A percentile compares a stretch with the other conserved stretches of the same genome.
phyloP scores from a whole-genome alignment of 108 stramenopile species.

The Seminavis robusta region DNA sequence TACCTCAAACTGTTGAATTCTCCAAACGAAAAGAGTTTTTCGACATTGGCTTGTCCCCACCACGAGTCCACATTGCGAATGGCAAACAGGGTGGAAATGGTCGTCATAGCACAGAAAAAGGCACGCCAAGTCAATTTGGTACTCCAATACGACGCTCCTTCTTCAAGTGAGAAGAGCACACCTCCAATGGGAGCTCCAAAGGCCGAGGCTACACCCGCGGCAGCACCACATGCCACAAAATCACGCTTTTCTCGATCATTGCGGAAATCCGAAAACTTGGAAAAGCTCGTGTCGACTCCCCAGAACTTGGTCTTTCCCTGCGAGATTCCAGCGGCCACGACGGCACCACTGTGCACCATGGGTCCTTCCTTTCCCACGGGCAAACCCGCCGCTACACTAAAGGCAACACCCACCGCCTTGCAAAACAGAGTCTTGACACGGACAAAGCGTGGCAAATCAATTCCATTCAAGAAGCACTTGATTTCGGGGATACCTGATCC shows the following conservation, averaged over 20 bases:
- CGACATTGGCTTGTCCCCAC: conserved; percentile 89
- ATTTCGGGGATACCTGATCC: conserved; percentile 98
- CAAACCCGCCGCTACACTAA: conserved; percentile 89
- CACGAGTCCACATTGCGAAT: conserved; percentile 68
- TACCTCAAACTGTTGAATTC: conserved; percentile 73
- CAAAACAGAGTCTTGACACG: conserved; percentile 91
- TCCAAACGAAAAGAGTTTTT: conserved; percentile 94
- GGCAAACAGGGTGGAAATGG: conserved; percentile 78
- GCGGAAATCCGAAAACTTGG: conserved; percentile 89
- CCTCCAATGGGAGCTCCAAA: conserved; percentile 98
- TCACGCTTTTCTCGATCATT: conserved; percentile 89
- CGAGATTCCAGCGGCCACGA: conserved; percentile 81
- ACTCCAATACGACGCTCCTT: conserved; percentile 95
- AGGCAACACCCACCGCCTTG: conserved; percentile 92
- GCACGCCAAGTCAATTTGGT: conserved; percentile 95
- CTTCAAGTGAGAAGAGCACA: conserved; percentile 93
- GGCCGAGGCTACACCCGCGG: conserved; percentile 92
- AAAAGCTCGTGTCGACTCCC: conserved; percentile 90
- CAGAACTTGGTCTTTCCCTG: conserved; percentile 86
- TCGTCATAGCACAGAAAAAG: conserved; percentile 96
- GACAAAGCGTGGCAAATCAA: conserved; percentile 85
- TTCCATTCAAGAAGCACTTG: conserved; percentile 96
- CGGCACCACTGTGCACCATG: conserved; percentile 87
- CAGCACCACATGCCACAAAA: conserved; percentile 96
- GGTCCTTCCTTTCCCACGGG: conserved; percentile 98